Conservation (phyloP, 176 grass and related monocot genomes). For the Panicum miliaceum region DNA sequence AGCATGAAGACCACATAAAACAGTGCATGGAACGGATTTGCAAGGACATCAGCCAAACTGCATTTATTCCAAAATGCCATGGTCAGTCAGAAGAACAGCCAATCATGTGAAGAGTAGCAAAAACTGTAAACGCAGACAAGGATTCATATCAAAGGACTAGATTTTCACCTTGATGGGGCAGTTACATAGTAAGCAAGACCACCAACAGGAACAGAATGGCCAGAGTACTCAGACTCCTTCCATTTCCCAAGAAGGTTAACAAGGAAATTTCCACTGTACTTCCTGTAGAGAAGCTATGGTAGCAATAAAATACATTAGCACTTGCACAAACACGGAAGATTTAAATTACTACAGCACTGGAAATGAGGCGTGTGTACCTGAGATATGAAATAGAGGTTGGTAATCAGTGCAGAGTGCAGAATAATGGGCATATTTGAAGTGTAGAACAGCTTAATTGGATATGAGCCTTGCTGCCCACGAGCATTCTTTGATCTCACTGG, state of each 20-base stretch:
- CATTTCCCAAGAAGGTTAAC: constrained; percentile 88
- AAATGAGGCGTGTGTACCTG: constrained; percentile 52
- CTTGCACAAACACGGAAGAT: neutral
- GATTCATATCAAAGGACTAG: neutral
- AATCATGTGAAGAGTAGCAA: neutral
- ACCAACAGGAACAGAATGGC: constrained; percentile 83
- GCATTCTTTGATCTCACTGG: constrained; percentile 96
- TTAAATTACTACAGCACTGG: neutral
- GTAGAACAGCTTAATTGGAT: constrained; percentile 98
- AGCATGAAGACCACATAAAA: constrained; percentile 94
- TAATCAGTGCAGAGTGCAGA: constrained; percentile 87
- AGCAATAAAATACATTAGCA: constrained; percentile 39
- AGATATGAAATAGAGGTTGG: constrained; percentile 96
- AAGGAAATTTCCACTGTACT: constrained; percentile 88
- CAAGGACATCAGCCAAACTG: constrained; percentile 84
- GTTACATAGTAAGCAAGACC: constrained; percentile 98
- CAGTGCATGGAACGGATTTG: constrained; percentile 93
- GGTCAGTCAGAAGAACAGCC: constrained; percentile 30
- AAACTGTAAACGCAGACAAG: neutral
- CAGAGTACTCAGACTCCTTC: constrained; percentile 95
- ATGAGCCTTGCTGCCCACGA: constrained; percentile 92
- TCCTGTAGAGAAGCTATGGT: constrained; percentile 85
- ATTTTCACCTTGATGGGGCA: constrained; percentile 81
- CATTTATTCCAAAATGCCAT: constrained; percentile 37
- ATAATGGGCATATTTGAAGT: constrained; percentile 99